These are phyloP conservation scores for Pilobolus umbonatus DNA, from an alignment of 192 early-diverging fungal species.

Conservation along the genomic window DNA sequence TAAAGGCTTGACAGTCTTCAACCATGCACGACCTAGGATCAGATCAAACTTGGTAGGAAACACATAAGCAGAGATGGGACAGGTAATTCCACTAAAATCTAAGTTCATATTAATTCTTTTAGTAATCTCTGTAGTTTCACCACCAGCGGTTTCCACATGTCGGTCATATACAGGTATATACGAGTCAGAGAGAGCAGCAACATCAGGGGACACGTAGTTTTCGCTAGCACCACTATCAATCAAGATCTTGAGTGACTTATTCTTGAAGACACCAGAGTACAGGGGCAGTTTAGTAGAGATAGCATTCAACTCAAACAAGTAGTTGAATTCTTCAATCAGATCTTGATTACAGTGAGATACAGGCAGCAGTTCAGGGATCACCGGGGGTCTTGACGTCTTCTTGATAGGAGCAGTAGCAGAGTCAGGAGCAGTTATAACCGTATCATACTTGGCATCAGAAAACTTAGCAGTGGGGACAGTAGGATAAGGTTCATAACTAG, in stretches of 20 bases:
- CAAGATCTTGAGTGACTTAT: not conserved
- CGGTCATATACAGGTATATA: not conserved
- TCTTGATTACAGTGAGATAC: no score
- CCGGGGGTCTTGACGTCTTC: not conserved
- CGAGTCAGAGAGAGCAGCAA: not conserved
- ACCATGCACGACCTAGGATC: constrained; percentile 2
- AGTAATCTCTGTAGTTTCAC: not conserved
- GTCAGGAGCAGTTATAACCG: not conserved
- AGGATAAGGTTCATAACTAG: not conserved
- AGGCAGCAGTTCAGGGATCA: no score
- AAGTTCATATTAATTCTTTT: not conserved
- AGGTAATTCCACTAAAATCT: not conserved
- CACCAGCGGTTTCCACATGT: constrained; percentile 4
- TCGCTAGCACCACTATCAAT: constrained; percentile 7
- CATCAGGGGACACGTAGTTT: constrained; percentile 8
- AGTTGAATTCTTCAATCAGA: not conserved
- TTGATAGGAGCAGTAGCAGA: not conserved
- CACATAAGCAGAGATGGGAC: not conserved
- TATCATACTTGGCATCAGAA: not conserved
- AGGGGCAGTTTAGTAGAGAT: not conserved
- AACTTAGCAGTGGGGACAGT: not conserved
- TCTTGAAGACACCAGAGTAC: not conserved
- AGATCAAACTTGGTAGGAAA: constrained; percentile 8
- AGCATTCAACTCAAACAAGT: not conserved
- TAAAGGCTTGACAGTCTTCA: not conserved